These are phyloP conservation scores for Allomyces arbusculus DNA, from an alignment of 192 early-diverging fungal genomes.

Conservation along the genomic window DNA sequence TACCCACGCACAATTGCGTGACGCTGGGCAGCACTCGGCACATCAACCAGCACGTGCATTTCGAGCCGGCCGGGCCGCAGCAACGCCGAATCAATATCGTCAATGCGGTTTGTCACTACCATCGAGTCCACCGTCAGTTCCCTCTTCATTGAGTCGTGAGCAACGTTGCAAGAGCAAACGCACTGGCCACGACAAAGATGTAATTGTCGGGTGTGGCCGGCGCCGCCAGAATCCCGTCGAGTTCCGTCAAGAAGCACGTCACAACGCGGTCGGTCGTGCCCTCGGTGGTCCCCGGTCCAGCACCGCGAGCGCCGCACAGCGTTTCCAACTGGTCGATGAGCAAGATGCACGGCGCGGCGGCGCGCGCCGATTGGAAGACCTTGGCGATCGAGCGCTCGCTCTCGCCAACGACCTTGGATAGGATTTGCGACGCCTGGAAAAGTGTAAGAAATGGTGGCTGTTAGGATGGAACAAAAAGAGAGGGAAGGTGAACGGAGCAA, in stretches of 20 bases:
- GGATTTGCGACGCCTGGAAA: slow-evolving; percentile 47
- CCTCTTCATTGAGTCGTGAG: background rate
- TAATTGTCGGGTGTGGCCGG: slow-evolving; percentile 11
- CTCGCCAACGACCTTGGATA: slow-evolving; percentile 86
- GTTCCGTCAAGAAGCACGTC: slow-evolving; percentile 64
- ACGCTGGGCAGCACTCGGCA: slow-evolving; percentile 11
- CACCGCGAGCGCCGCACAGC: background rate
- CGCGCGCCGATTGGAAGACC: slow-evolving; percentile 63
- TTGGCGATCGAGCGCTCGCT: slow-evolving; percentile 66
- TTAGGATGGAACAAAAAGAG: background rate
- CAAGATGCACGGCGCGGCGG: slow-evolving; percentile 68
- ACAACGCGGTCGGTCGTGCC: slow-evolving; percentile 72
- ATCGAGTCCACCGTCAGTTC: background rate
- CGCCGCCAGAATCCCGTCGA: slow-evolving; percentile 49
- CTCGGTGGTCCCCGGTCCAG: slow-evolving; percentile 34
- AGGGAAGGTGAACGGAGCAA: background rate
- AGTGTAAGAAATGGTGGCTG: background rate
- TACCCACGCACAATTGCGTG: slow-evolving; percentile 3
- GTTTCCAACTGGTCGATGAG: slow-evolving; percentile 64
- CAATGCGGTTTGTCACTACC: slow-evolving; percentile 52
- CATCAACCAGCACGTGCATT: slow-evolving; percentile 26
- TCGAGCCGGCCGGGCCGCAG: slow-evolving; percentile 70
- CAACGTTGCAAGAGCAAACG: background rate
- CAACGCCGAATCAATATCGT: slow-evolving; percentile 57
- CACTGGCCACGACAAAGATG: background rate